Evolutionary conservation across 2,329 filamentous ascomycete species (phyloP).

Genomic region (Teratosphaeria zuluensis): DNA sequence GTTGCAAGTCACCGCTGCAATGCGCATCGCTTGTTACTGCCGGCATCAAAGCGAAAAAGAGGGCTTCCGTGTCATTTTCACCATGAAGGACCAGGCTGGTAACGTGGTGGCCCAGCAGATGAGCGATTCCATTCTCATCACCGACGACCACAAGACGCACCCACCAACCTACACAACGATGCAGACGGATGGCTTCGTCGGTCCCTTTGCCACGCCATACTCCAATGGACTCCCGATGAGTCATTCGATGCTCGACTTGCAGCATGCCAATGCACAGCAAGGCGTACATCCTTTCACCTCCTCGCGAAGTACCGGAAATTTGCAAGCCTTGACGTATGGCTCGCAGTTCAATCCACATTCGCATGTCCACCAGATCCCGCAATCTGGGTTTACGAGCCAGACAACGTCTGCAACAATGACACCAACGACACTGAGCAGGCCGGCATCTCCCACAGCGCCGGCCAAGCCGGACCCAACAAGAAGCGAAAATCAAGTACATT

Average conservation of each 20-base stretch:
- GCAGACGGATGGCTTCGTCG: constrained; percentile 8
- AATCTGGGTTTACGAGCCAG: constrained; percentile 23
- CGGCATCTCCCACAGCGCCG: constrained; percentile 55
- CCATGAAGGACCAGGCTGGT: constrained; percentile 71
- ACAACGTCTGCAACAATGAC: constrained; percentile 41
- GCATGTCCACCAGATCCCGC: constrained; percentile 26
- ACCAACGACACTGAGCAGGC: constrained; percentile 58
- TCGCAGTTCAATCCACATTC: constrained; percentile 24
- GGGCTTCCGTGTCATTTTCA: constrained; percentile 91
- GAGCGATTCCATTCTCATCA: constrained; percentile 87
- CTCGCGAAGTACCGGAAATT: constrained; percentile 54
- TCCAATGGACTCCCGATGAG: constrained; percentile 26
- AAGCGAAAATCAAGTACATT: constrained; percentile 57
- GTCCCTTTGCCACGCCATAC: not conserved
- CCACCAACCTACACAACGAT: constrained; percentile 21
- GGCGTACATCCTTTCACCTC: constrained; percentile 38
- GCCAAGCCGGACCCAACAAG: constrained; percentile 60
- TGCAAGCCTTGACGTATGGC: constrained; percentile 44
- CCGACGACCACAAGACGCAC: constrained; percentile 93
- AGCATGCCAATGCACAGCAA: constrained; percentile 19
- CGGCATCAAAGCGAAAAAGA: constrained; percentile 88
- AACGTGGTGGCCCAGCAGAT: constrained; percentile 74
- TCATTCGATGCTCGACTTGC: constrained; percentile 29
- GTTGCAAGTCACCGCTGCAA: constrained; percentile 73
- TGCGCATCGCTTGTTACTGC: constrained; percentile 97